Evolutionary conservation across 345 rosid genomes (phyloP).

Genomic region (Mallotus nudiflorus): DNA sequence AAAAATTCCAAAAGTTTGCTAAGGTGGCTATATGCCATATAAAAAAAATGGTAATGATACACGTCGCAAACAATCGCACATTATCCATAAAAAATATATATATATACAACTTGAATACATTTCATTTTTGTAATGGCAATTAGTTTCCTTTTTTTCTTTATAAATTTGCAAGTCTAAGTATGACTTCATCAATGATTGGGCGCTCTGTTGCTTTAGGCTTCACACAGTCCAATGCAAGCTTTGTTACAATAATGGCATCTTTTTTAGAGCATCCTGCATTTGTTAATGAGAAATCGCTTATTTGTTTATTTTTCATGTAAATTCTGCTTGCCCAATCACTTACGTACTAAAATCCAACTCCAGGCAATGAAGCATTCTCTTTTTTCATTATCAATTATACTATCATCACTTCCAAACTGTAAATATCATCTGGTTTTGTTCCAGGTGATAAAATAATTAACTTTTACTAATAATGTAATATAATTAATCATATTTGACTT

Average conservation of each 20-base stretch:
- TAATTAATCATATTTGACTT: too few species aligned
- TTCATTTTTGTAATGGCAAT: too few species aligned
- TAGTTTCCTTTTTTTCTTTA: background rate
- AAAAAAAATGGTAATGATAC: too few species aligned
- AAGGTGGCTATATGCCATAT: too few species aligned
- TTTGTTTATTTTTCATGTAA: background rate
- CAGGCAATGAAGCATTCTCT: background rate
- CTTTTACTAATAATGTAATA: too few species aligned
- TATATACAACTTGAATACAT: too few species aligned
- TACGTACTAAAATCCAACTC: background rate
- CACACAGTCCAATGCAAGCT: conserved; percentile 7
- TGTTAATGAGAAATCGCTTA: background rate
- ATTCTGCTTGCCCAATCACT: background rate
- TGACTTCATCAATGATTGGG: conserved; percentile 9
- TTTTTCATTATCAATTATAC: conserved; percentile 11
- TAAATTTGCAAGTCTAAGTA: background rate
- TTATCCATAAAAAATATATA: too few species aligned
- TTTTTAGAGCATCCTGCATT: background rate
- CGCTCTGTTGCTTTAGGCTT: background rate
- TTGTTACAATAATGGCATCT: conserved; percentile 1
- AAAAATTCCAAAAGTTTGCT: too few species aligned
- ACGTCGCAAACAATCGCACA: too few species aligned
- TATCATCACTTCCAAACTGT: background rate
- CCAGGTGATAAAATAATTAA: background rate
- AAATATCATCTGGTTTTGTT: conserved; percentile 4